Evolutionary conservation across 306 rosid species (phyloP).

Genomic region (Cicer judaicum): DNA sequence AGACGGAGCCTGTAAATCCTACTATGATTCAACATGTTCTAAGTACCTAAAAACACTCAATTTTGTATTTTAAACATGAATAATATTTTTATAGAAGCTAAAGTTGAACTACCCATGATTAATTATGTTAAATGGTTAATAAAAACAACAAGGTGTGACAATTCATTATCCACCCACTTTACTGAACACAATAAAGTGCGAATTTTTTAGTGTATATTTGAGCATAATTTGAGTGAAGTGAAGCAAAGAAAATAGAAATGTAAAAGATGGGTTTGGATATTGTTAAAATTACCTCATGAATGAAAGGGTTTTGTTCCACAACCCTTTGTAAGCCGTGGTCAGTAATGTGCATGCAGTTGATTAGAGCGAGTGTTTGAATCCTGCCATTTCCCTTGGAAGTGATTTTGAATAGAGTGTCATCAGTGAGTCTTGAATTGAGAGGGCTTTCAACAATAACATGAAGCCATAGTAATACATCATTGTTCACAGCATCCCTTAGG

Average conservation of each 20-base stretch:
- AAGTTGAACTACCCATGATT: too few species aligned
- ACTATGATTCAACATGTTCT: not conserved
- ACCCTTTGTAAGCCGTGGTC: constrained; percentile 71
- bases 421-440: constrained; percentile 54
- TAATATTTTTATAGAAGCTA: too few species aligned
- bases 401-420: constrained; percentile 53
- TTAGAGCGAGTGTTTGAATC: constrained; percentile 60
- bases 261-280: constrained; percentile 30
- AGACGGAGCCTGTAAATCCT: constrained; percentile 21
- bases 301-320: constrained; percentile 58
- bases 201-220: too few species aligned
- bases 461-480: constrained; percentile 73
- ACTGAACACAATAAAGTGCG: too few species aligned
- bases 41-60: not conserved
- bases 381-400: constrained; percentile 69
- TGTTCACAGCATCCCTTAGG: constrained; percentile 65
- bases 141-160: too few species aligned
- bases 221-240: not conserved
- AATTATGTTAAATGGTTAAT: too few species aligned
- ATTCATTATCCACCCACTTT: too few species aligned
- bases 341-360: constrained; percentile 64
- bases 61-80: too few species aligned
- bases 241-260: constrained; percentile 2
- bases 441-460: constrained; percentile 62
- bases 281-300: constrained; percentile 58